These are phyloP conservation scores for Tripterygium wilfordii DNA, from an alignment of 177 flowering plant genomes.

Conservation along the genomic window DNA sequence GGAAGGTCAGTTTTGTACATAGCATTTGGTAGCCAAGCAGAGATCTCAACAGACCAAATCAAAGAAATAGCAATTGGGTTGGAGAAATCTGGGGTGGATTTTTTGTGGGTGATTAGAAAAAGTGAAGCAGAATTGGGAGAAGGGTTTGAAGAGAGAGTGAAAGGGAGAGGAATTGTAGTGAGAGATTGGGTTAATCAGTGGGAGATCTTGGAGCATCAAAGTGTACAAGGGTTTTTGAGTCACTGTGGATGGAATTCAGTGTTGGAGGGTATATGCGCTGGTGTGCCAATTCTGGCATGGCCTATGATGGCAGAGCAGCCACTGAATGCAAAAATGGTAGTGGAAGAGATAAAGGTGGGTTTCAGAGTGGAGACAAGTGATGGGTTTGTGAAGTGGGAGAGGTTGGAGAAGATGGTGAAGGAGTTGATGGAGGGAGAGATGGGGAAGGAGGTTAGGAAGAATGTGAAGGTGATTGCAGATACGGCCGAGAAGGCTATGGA, in stretches of 20 bases:
- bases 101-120: slow-evolving; percentile 45
- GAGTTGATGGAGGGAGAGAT: slow-evolving; percentile 49
- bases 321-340: slow-evolving; percentile 46
- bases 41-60: slow-evolving; percentile 32
- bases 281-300: slow-evolving; percentile 61
- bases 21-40: slow-evolving; percentile 62
- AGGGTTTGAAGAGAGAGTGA: slow-evolving; percentile 38
- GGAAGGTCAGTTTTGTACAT: slow-evolving; percentile 44
- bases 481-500: slow-evolving; percentile 37
- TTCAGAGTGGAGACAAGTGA: slow-evolving; percentile 31
- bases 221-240: slow-evolving; percentile 57
- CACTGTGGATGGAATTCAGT: slow-evolving; percentile 82
- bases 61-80: slow-evolving; percentile 42
- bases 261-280: slow-evolving; percentile 48
- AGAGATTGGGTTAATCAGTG: slow-evolving; percentile 61
- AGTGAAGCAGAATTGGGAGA: slow-evolving; percentile 13
- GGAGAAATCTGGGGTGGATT: slow-evolving; percentile 36
- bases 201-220: slow-evolving; percentile 34
- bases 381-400: slow-evolving; percentile 40
- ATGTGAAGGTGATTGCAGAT: slow-evolving; percentile 27
- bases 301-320: slow-evolving; percentile 67
- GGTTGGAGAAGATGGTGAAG: slow-evolving; percentile 25
- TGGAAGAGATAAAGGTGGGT: slow-evolving; percentile 46
- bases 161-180: slow-evolving; percentile 41
- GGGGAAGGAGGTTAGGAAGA: slow-evolving; percentile 34